Base-by-base conservation (phyloP, 305 asterid genomes). In the Fraxinus latifolia region DNA sequence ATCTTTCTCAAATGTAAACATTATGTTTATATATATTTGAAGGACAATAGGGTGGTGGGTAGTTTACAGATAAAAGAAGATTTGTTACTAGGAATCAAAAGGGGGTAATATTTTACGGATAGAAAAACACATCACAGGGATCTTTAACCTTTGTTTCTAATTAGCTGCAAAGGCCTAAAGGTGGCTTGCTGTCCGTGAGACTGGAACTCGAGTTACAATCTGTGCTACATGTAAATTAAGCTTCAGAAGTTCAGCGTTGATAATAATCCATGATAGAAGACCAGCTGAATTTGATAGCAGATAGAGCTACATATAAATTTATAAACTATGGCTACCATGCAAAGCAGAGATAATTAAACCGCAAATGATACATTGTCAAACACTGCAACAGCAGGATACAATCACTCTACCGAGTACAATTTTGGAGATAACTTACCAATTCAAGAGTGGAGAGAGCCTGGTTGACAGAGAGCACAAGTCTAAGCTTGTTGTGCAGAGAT, bases 401-500 rank as follows among this genome's bases (percentile, higher is more conserved):
- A 29, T 29, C 74, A 68, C 19, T 74, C 74, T 19, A 33, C 17
- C 6, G 60, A 75, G 65, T 27, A 11, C 37, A 11, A 68, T 68
- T 27, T 34, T 27, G 31, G 74, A 81, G 78, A 82, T 60, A 77
- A 86, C 85, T 86, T 84, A 94, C 99, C 86, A 96, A 88, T 86
- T 91, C 93, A 77, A 96, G 97, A 82, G 99, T 91, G 72, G 99
- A 90, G 78, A 96, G 87, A 75, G 98, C 97, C 86, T 96, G 99
- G 78, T 96, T 96, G 74, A 96, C 99, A n/a, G 97, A 96, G 19
- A 94, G 91, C 82, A 96, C 92, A 72, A 94, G 96, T 87, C 93
- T 90, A 67, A 96, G 87, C 88, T 91, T 96, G 85, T 91, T 91
- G 90, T 94, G 96, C 92, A 94, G 85, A 36, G 90, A 87, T 78